Conservation (phyloP, 441 rosid species). For the Gossypium gossypioides region DNA sequence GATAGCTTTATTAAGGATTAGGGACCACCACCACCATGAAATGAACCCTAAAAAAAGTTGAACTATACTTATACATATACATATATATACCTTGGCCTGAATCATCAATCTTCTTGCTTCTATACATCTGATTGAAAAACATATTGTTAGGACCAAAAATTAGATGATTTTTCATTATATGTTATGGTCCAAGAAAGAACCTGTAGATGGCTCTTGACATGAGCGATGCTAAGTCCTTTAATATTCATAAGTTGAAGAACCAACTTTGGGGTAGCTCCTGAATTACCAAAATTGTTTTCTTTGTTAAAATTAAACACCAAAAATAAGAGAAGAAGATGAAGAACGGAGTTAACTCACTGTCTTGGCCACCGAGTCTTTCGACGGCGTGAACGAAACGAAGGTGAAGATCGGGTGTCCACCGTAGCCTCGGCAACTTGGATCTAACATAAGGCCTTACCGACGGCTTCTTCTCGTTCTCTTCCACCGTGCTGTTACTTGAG, state of each 20-base stretch:
- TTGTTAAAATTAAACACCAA: not conserved
- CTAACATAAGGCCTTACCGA: constrained; percentile 67
- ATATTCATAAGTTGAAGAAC: constrained; percentile 81
- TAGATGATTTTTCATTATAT: no score
- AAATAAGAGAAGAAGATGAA: not conserved
- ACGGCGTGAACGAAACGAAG: constrained; percentile 64
- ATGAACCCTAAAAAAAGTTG: constrained; percentile 13
- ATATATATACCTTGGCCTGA: constrained; percentile 45
- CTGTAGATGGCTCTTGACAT: constrained; percentile 91
- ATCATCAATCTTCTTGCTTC: constrained; percentile 77
- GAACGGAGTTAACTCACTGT: constrained; percentile 36
- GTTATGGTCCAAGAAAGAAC: constrained; percentile 14
- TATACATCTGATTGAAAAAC: constrained; percentile 49
- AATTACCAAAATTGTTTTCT: not conserved
- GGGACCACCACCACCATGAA: not conserved
- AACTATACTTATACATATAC: not conserved
- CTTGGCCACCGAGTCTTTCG: constrained; percentile 80
- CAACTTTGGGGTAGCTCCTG: constrained; percentile 83
- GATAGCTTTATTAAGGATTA: not conserved
- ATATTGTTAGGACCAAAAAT: not conserved
- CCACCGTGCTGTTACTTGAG: constrained; percentile 79
- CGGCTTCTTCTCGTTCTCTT: constrained; percentile 52
- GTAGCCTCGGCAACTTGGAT: constrained; percentile 80
- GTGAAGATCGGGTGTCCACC: constrained; percentile 94
- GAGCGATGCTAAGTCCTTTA: constrained; percentile 85